These are phyloP conservation scores for Naganishia cerealis DNA, from an alignment of 1,284 basidiomycete species.

Conservation along the genomic window DNA sequence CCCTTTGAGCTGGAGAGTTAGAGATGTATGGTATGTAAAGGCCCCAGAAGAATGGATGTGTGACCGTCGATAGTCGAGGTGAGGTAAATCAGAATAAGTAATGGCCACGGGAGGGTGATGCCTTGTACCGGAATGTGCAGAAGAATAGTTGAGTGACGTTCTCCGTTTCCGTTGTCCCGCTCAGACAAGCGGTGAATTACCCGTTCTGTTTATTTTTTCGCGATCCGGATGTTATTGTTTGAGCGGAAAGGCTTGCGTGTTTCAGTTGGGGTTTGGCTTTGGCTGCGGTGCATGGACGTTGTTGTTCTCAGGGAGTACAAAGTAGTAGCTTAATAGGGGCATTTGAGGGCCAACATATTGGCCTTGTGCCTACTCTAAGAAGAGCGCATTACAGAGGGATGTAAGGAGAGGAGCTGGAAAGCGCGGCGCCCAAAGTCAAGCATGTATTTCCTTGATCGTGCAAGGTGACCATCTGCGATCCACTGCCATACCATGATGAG, in stretches of 20 bases:
- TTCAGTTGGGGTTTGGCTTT: not conserved
- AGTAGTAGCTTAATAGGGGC: no score
- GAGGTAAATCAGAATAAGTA: not conserved
- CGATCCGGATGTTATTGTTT: conserved; percentile 11
- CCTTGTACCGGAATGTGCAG: not conserved
- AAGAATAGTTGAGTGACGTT: conserved; percentile 7
- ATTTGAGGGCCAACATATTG: no score
- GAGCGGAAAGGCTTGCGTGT: not conserved
- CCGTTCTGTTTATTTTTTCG: conserved; percentile 22
- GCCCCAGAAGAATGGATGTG: not conserved
- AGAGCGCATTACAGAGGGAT: no score
- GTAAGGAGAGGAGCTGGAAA: no score
- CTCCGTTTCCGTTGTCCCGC: conserved; percentile 1
- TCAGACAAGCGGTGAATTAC: conserved; percentile 4
- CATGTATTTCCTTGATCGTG: no score
- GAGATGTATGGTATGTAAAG: not conserved
- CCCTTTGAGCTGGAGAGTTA: not conserved
- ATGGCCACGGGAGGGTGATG: not conserved
- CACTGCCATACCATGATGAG: no score
- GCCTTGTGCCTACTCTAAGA: no score
- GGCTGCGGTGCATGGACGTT: no score
- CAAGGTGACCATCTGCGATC: no score
- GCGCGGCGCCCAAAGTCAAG: no score
- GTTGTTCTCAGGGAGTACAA: no score
- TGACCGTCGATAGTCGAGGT: not conserved